phyloP scores from a whole-genome alignment of 257 asterid genomes.

The Vinca minor region DNA sequence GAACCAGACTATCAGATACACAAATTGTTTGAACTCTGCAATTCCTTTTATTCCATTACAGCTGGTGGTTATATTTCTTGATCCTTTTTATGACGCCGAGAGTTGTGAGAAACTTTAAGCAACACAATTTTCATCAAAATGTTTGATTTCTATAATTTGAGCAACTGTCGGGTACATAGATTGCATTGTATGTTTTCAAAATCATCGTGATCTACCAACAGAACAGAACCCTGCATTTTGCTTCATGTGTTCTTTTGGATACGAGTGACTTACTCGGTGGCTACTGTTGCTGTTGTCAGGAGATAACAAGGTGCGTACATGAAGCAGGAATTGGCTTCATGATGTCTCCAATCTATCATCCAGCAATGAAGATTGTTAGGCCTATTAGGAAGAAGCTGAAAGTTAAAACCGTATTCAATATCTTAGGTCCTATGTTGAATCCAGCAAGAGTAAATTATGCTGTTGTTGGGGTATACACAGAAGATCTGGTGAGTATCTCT shows the following conservation, averaged over 20 bases:
- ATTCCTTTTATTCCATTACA: neutral
- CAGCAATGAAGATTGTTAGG: slow-evolving; percentile 70
- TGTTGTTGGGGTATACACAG: slow-evolving; percentile 71
- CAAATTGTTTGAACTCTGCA: neutral
- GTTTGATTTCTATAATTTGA: neutral
- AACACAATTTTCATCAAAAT: neutral
- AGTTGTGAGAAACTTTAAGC: neutral
- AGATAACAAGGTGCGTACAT: slow-evolving; percentile 44
- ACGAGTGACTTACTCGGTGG: neutral
- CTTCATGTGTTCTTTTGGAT: neutral
- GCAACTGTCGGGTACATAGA: neutral
- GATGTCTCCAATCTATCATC: slow-evolving; percentile 86
- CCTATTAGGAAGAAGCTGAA: slow-evolving; percentile 71
- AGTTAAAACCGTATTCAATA: slow-evolving; percentile 72
- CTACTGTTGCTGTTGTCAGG: slow-evolving; percentile 29
- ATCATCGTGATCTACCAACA: neutral
- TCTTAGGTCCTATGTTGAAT: slow-evolving; percentile 74
- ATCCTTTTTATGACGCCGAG: neutral
- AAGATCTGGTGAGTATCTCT: slow-evolving; percentile 42
- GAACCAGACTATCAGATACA: neutral
- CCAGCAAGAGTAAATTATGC: slow-evolving; percentile 75
- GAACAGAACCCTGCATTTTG: neutral
- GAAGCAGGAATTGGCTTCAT: slow-evolving; percentile 78
- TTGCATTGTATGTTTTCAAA: neutral
- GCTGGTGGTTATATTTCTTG: neutral